Evolutionary conservation across 140 eudicot species (phyloP).

Genomic region (Bidens hawaiensis): DNA sequence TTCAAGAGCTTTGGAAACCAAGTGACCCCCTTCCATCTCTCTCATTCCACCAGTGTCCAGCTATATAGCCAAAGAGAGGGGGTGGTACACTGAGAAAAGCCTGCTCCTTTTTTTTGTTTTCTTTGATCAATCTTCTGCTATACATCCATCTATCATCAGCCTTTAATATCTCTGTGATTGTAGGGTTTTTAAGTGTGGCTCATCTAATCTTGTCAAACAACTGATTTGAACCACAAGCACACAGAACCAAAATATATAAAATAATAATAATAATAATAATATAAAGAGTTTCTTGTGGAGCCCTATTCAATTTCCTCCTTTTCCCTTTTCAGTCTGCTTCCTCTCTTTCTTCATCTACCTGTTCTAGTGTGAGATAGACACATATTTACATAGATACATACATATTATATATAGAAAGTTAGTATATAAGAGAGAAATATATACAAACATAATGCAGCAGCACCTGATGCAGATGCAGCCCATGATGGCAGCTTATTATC

Average conservation of each 20-base stretch:
- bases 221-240: constrained; percentile 21
- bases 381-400: constrained; percentile 3
- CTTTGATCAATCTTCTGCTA: constrained; percentile 35
- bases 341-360: constrained; percentile 9
- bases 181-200: constrained; percentile 11
- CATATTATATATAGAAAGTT: constrained; percentile 12
- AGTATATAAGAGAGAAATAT: constrained; percentile 1
- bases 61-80: constrained; percentile 28
- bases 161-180: constrained; percentile 19
- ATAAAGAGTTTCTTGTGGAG: constrained; percentile 30
- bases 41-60: too few species aligned
- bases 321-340: constrained; percentile 30
- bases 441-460: constrained; percentile 54
- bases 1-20: too few species aligned
- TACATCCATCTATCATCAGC: constrained; percentile 24
- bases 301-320: constrained; percentile 30
- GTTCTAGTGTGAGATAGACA: constrained; percentile 18
- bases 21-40: too few species aligned
- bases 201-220: constrained; percentile 25
- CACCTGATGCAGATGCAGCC: constrained; percentile 99
- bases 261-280: too few species aligned
- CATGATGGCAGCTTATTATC: constrained; percentile 93
- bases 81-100: constrained; percentile 31
- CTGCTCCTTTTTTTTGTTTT: constrained; percentile 32
- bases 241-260: not conserved